These are phyloP conservation scores for Emergomyces africanus DNA, from an alignment of 2,329 filamentous ascomycete genomes.

Conservation along the genomic window DNA sequence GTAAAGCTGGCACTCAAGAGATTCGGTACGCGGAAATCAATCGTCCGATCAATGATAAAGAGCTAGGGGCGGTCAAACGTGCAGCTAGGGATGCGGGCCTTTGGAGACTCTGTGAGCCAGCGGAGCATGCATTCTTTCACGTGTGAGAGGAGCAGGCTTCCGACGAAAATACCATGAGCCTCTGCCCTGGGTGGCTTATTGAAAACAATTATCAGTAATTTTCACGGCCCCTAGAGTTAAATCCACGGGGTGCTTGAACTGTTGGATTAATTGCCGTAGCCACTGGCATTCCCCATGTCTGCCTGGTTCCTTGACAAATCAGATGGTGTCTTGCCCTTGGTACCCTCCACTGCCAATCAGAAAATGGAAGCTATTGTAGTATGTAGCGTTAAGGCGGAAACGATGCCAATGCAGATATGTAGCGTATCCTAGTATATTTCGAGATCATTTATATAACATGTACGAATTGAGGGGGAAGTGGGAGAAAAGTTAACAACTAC, in stretches of 20 bases:
- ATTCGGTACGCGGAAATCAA: slow-evolving; percentile 68
- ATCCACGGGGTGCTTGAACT: background rate
- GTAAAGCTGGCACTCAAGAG: slow-evolving; percentile 25
- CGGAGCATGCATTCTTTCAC: slow-evolving; percentile 45
- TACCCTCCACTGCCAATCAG: too few relatives aligned
- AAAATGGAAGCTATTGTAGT: too few relatives aligned
- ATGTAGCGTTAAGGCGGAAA: too few relatives aligned
- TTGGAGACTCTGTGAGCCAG: slow-evolving; percentile 63
- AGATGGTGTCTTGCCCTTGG: too few relatives aligned
- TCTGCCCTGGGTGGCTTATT: background rate
- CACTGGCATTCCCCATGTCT: background rate
- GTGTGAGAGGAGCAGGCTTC: slow-evolving; percentile 16
- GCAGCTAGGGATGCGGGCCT: slow-evolving; percentile 60
- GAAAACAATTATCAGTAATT: background rate
- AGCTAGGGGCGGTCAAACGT: slow-evolving; percentile 52
- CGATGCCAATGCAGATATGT: too few relatives aligned
- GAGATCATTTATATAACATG: too few relatives aligned
- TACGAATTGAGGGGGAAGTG: background rate
- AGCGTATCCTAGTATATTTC: too few relatives aligned
- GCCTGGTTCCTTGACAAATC: background rate
- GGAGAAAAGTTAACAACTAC: background rate
- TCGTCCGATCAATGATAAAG: slow-evolving; percentile 50
- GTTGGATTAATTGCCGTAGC: background rate
- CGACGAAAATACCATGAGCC: background rate
- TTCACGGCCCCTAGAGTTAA: background rate